Evolutionary conservation across 106 monocot species (phyloP).

Genomic region (Dioscorea alata): DNA sequence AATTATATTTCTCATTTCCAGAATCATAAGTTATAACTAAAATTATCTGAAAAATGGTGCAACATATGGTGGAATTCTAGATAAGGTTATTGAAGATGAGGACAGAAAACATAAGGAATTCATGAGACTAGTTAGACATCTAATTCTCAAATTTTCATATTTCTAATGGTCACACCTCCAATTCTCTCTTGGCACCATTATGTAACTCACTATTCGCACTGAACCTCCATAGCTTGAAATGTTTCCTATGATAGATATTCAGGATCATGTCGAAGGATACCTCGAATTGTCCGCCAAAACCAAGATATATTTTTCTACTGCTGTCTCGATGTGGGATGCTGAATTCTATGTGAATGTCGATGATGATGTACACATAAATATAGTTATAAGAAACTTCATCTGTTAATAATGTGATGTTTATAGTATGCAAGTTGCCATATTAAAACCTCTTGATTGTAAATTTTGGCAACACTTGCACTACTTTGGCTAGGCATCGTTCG

Average conservation of each 20-base stretch:
- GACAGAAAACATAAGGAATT: conserved; percentile 88
- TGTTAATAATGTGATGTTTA: no score
- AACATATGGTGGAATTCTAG: conserved; percentile 81
- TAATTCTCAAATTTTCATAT: not conserved
- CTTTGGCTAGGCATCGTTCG: conserved; percentile 61
- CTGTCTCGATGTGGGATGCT: conserved; percentile 91
- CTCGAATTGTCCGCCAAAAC: conserved; percentile 95
- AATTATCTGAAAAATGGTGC: conserved; percentile 28
- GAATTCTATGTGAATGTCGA: conserved; percentile 95
- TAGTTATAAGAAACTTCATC: conserved; percentile 34
- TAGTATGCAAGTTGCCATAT: no score
- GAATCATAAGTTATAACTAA: not conserved
- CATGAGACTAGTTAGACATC: conserved; percentile 38
- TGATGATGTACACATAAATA: conserved; percentile 98
- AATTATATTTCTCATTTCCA: no score
- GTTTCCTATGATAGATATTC: not conserved
- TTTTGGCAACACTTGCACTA: conserved; percentile 70
- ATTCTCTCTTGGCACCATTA: not conserved
- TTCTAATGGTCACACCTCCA: no score
- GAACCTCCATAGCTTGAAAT: not conserved
- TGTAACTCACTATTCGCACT: not conserved
- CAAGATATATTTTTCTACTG: conserved; percentile 85
- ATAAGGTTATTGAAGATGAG: conserved; percentile 93
- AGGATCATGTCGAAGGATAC: conserved; percentile 99
- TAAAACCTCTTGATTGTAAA: not conserved